Percentiles rank a stretch among this genome's conserved stretches.
Evolutionary conservation across 495 filamentous ascomycete genomes (phyloP).

Genomic region (Talaromyces stipitatus): DNA sequence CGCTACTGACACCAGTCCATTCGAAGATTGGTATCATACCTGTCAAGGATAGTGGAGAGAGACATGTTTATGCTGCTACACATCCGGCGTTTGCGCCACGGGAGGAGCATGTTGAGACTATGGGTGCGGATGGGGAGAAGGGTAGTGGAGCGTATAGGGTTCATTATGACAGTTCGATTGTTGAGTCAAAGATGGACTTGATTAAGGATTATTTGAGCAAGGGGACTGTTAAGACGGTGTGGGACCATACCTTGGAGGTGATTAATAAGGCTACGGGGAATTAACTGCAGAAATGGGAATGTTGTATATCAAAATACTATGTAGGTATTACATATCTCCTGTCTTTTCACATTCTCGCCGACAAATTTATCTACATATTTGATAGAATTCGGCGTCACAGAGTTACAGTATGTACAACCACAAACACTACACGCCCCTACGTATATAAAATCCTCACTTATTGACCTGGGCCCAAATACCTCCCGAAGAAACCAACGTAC

Average conservation of each 20-base stretch:
- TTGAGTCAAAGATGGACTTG: constrained; percentile 21
- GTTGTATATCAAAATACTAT: neutral
- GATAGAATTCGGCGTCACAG: too few species aligned
- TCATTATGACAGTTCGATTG: constrained; percentile 33
- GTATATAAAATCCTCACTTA: too few species aligned
- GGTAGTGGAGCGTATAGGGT: constrained; percentile 48
- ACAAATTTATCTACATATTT: too few species aligned
- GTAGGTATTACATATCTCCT: neutral
- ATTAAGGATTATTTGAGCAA: constrained; percentile 28
- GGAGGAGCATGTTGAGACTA: constrained; percentile 19
- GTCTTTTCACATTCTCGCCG: neutral
- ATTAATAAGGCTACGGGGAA: constrained; percentile 28
- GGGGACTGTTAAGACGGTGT: constrained; percentile 37
- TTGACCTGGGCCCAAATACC: constrained; percentile 45
- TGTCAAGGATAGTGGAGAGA: constrained; percentile 39
- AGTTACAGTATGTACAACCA: too few species aligned
- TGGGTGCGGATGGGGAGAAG: constrained; percentile 34
- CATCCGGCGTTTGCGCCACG: constrained; percentile 38
- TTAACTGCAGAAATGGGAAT: neutral
- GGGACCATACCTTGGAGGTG: constrained; percentile 41
- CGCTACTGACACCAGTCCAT: constrained; percentile 15
- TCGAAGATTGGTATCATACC: constrained; percentile 14
- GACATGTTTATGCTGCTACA: constrained; percentile 48
- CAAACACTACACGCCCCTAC: too few species aligned
- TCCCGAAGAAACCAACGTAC: constrained; percentile 46